phyloP scores from a whole-genome alignment of 352 stramenopile genomes.

The Thalassiosira livingstoniorum region DNA sequence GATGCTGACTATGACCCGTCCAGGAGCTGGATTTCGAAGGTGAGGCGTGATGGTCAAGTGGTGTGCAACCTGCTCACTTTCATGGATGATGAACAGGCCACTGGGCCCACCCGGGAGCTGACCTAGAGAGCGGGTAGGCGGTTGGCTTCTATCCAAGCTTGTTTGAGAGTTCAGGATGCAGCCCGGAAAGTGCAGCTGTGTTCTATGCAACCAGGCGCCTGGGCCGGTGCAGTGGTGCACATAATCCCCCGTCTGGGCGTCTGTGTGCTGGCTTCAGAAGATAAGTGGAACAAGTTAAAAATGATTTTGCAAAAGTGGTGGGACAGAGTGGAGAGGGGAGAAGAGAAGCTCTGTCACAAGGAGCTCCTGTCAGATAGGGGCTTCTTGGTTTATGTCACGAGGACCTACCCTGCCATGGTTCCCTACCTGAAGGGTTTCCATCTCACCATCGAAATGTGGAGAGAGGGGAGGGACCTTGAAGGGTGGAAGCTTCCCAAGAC shows the following conservation, averaged over 20 bases:
- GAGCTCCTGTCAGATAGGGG: slow-evolving; percentile 43
- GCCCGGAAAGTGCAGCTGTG: slow-evolving; percentile 49
- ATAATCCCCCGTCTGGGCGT: slow-evolving; percentile 29
- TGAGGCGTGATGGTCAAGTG: slow-evolving; percentile 20
- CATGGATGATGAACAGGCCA: slow-evolving; percentile 59
- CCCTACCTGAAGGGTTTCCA: slow-evolving; percentile 71
- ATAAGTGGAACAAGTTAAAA: slow-evolving; percentile 64
- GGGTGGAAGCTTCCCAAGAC: slow-evolving; percentile 52
- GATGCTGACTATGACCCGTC: slow-evolving; percentile 46
- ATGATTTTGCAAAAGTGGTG: slow-evolving; percentile 18
- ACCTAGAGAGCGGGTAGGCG: slow-evolving; percentile 22
- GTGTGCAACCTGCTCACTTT: slow-evolving; percentile 55
- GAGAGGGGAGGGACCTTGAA: slow-evolving; percentile 36
- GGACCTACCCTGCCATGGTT: slow-evolving; percentile 43
- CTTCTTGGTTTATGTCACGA: slow-evolving; percentile 60
- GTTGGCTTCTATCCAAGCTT: slow-evolving; percentile 16
- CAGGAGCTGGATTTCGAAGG: slow-evolving; percentile 52
- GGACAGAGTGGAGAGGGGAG: background rate
- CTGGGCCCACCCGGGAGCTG: background rate
- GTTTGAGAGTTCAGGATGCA: slow-evolving; percentile 51
- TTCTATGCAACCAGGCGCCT: slow-evolving; percentile 53
- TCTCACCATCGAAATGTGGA: slow-evolving; percentile 59
- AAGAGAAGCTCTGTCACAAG: slow-evolving; percentile 36
- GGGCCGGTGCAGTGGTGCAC: slow-evolving; percentile 54
- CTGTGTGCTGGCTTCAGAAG: slow-evolving; percentile 43